phyloP scores from a whole-genome alignment of 139 green algal species.

The Chlamydomonas schloesseri region DNA sequence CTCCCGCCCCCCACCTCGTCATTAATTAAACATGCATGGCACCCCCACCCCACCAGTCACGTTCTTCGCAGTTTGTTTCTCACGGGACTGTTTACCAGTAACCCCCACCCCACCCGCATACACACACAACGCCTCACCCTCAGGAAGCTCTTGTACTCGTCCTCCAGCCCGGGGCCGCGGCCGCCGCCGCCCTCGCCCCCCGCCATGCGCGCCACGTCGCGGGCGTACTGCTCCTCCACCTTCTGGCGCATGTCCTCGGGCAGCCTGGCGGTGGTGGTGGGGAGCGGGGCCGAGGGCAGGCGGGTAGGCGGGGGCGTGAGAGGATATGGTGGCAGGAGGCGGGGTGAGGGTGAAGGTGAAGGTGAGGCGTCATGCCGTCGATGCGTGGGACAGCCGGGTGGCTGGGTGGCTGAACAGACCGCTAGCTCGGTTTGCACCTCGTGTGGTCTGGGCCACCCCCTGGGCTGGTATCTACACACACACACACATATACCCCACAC shows the following conservation, averaged over 20 bases:
- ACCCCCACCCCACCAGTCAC: no score
- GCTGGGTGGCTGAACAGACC: no score
- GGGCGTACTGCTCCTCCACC: slow-evolving; percentile 85
- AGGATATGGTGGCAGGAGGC: background rate
- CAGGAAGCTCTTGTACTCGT: slow-evolving; percentile 96
- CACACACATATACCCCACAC: no score
- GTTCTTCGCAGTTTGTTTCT: no score
- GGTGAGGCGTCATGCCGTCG: no score
- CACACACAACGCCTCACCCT: slow-evolving; percentile 85
- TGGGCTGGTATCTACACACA: no score
- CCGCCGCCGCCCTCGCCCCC: slow-evolving; percentile 55
- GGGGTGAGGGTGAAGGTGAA: background rate
- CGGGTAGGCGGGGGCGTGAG: background rate
- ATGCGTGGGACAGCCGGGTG: no score
- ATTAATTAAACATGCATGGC: no score
- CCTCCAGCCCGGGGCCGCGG: slow-evolving; percentile 70
- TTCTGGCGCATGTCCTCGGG: slow-evolving; percentile 78
- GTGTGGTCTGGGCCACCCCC: no score
- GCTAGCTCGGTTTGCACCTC: no score
- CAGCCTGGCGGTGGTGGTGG: slow-evolving; percentile 74
- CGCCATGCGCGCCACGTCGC: slow-evolving; percentile 74
- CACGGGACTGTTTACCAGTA: no score
- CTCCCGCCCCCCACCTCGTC: no score
- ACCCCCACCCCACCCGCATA: slow-evolving; percentile 32
- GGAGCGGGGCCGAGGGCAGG: background rate